Evolutionary conservation across 2,329 filamentous ascomycete species (phyloP), one percentile per base, ranked within the genome.

Genomic region (Hymenoscyphus scutula): DNA sequence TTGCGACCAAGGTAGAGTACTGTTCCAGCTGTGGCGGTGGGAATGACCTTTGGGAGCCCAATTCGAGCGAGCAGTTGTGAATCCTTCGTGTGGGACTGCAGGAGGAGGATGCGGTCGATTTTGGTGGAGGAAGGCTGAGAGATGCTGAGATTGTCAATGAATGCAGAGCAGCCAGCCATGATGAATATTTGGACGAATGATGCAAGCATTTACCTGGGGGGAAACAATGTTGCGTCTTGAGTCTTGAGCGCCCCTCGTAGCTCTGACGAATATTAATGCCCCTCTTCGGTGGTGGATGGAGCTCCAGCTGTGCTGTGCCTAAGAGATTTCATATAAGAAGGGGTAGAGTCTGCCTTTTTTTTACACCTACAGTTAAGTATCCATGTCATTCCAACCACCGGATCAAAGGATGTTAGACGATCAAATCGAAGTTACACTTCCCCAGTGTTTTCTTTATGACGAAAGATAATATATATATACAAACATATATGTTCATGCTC

Each of bases 281-380:
- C 15, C 15, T 25, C 51, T 13, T 54, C 17, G 25, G 51, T 54
- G 19, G 6, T 32, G n/a, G n/a, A n/a, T n/a, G n/a, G n/a, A n/a
- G n/a, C n/a, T n/a, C n/a, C n/a, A n/a, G n/a, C n/a, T n/a, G n/a
- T n/a, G n/a, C n/a, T n/a, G n/a, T n/a, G n/a, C n/a, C n/a, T n/a
- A n/a, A n/a, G n/a, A n/a, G n/a, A 38, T 8, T 23, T 15, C 54
- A 59, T 58, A 58, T 59, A 59, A 59, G 45, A 58, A 48, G n/a
- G 45, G 11, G 19, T 34, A 37, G 32, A 59, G 29, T n/a, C 48
- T 37, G 58, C 48, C 58, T 32, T 27, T 53, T n/a, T n/a, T n/a
- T n/a, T n/a, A n/a, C n/a, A n/a, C n/a, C n/a, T n/a, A n/a, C n/a
- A n/a, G n/a, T n/a, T n/a, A n/a, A n/a, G n/a, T n/a, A n/a, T n/a